Evolutionary conservation across 306 rosid species (phyloP).

Genomic region (Ziziphus jujuba): DNA sequence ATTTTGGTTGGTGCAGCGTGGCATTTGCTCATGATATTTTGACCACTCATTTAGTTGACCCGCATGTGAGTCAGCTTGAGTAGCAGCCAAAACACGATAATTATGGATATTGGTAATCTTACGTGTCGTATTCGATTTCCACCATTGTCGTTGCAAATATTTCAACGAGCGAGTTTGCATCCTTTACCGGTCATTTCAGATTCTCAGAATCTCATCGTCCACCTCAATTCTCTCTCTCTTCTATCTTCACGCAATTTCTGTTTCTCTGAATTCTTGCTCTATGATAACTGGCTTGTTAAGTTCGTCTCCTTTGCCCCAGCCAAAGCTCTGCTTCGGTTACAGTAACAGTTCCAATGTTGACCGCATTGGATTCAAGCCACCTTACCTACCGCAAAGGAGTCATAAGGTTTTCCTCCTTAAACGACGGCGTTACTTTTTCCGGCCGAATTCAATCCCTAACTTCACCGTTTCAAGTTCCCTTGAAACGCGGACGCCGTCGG

Average conservation of each 20-base stretch:
- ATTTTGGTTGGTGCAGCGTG: neutral
- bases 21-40: neutral
- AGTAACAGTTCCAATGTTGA: slow-evolving; percentile 24
- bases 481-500: slow-evolving; percentile 22
- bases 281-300: slow-evolving; percentile 52
- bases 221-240: neutral
- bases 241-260: neutral
- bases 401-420: neutral
- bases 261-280: neutral
- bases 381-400: slow-evolving; percentile 30
- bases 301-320: slow-evolving; percentile 37
- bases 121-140: slow-evolving; percentile 1
- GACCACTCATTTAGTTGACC: neutral
- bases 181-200: slow-evolving; percentile 13
- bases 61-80: neutral
- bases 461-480: slow-evolving; percentile 49
- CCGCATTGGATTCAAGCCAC: slow-evolving; percentile 37
- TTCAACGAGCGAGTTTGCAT: slow-evolving; percentile 16
- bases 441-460: slow-evolving; percentile 12
- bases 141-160: neutral
- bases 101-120: neutral
- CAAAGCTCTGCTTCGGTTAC: slow-evolving; percentile 34
- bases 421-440: slow-evolving; percentile 32
- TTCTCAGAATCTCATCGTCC: slow-evolving; percentile 7
- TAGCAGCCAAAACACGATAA: neutral